Conservation (phyloP, 2,329 filamentous ascomycete species). For the Aspergillus sp. region DNA sequence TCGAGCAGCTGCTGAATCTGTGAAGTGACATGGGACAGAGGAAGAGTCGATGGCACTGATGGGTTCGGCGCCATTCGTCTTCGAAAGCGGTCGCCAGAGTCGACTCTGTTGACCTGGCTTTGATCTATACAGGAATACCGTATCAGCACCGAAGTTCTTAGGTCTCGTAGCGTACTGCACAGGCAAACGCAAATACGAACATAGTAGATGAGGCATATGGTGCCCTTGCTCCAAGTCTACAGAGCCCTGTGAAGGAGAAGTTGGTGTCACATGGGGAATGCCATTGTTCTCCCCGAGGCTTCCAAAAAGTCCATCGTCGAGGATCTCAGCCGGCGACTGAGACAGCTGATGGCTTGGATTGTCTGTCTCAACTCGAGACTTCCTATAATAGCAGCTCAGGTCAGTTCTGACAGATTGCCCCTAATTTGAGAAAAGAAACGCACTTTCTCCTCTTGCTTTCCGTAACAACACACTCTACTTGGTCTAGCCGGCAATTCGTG, state of each 20-base stretch:
- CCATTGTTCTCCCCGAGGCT: slow-evolving; percentile 35
- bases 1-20: slow-evolving; percentile 43
- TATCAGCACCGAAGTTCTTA: slow-evolving; percentile 14
- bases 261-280: slow-evolving; percentile 37
- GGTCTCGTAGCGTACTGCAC: neutral
- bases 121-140: slow-evolving; percentile 30
- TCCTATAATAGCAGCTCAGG: slow-evolving; percentile 32
- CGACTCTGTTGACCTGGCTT: slow-evolving; percentile 50
- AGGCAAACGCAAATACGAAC: slow-evolving; percentile 49
- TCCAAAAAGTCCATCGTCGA: slow-evolving; percentile 40
- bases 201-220: slow-evolving; percentile 68
- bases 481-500: slow-evolving; percentile 74
- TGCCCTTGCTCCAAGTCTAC: slow-evolving; percentile 55
- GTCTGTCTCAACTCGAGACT: slow-evolving; percentile 47
- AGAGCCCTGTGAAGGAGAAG: slow-evolving; percentile 51
- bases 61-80: slow-evolving; percentile 51
- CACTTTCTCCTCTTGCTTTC: slow-evolving; percentile 77
- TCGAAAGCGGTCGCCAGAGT: slow-evolving; percentile 50
- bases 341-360: slow-evolving; percentile 34
- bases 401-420: neutral
- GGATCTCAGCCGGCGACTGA: slow-evolving; percentile 40
- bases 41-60: slow-evolving; percentile 43
- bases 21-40: slow-evolving; percentile 41
- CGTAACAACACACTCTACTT: slow-evolving; percentile 63
- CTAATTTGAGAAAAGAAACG: slow-evolving; percentile 25